Evolutionary conservation across 768 basidiomycete genomes (phyloP), one percentile per base, ranked within the genome.

Genomic region (Erythrobasidium yunnanense): DNA sequence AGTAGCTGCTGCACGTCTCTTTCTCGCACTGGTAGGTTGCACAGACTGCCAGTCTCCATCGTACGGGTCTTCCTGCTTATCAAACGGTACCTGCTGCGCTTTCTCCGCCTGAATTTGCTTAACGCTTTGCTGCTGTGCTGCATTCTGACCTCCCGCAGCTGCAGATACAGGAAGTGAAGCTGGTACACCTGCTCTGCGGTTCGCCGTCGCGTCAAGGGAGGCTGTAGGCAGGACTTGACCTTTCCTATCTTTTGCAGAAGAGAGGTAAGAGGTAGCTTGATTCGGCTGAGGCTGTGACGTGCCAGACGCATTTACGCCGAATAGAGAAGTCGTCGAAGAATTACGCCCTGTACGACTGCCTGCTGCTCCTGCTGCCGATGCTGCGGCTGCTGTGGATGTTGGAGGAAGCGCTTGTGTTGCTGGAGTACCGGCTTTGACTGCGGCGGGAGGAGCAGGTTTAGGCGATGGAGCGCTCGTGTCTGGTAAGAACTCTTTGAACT

Each of bases 401-500:
- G 54, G 13, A 22, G 54, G 13, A 8, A 11, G 54, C 54, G 23
- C 29, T 52, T 52, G 50, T 17, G 34, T 32, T 29, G 66, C 38
- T 68, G 51, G 22, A 49, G 4, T 45, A 5, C 50, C 17, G 32
- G 42, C n/a, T 5, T 33, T 25, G 7, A 32, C 25, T 32, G 54
- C 8, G 13, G 54, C 8, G 54, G 29, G 29, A 3, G 49, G 45
- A 8, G 60, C 46, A 6, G 60, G 25, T 32, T 63, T 46, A 18
- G 32, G 34, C 11, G 56, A 58, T 22, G 45, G 56, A 42, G 42
- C 42, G 45, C 34, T 47, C 27, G 56, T 42, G 46, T 74, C 73
- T 53, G 73, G 73, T 13, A 74, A 53, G 70, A 74, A 74, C 33
- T 71, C 68, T 56, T 74, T 74, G 71, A 74, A 74, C 49, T 74